These are phyloP conservation scores for Castanopsis chinensis DNA, from an alignment of 306 rosid species.

Conservation along the genomic window DNA sequence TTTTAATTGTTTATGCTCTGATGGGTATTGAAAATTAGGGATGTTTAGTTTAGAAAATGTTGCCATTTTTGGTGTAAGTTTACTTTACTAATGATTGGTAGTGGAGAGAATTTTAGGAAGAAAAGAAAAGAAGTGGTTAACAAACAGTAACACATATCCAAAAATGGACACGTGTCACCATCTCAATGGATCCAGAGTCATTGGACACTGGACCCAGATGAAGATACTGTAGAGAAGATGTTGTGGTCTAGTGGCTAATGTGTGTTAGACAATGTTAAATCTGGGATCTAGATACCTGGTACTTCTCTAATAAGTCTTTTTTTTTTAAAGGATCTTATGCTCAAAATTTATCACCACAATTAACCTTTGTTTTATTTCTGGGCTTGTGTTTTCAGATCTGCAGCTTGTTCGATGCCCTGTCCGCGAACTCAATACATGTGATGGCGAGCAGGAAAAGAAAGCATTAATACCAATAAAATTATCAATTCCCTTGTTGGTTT, in stretches of 20 bases:
- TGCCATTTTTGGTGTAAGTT: no score
- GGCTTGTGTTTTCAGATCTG: constrained; percentile 64
- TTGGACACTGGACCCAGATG: constrained; percentile 12
- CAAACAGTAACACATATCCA: no score
- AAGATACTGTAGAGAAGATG: constrained; percentile 41
- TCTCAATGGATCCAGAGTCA: no score
- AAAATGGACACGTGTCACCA: no score
- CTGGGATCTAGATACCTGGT: constrained; percentile 98
- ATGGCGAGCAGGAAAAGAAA: constrained; percentile 46
- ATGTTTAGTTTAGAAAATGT: no score
- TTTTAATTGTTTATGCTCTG: no score
- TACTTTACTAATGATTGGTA: no score
- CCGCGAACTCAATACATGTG: constrained; percentile 90
- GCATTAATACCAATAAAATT: not conserved
- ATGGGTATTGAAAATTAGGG: no score
- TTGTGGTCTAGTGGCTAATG: constrained; percentile 64
- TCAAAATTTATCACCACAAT: constrained; percentile 12
- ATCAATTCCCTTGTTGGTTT: not conserved
- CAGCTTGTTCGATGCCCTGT: constrained; percentile 98
- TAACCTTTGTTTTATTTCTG: constrained; percentile 18
- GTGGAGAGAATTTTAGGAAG: no score
- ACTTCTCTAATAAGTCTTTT: not conserved
- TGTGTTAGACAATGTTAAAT: constrained; percentile 61
- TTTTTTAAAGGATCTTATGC: not conserved
- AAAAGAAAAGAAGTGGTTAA: no score